Evolutionary conservation across 192 early-diverging fungal species (phyloP), one percentile per base, ranked within the genome.

Genomic region (Paraglomus occultum): DNA sequence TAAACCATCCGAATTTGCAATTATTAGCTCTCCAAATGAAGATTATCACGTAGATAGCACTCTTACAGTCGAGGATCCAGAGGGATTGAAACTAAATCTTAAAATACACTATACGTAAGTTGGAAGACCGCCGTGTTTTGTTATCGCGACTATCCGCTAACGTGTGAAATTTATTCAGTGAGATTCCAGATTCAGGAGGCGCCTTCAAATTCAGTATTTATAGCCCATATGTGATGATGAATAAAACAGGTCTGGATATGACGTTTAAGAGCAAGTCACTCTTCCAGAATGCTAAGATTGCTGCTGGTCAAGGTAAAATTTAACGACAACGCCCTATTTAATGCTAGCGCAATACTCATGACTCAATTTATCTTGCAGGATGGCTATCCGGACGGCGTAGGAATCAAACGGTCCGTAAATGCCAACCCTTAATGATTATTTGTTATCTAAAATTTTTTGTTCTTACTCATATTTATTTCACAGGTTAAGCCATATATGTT

Each of bases 191-290:
- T 59, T 82, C 80, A 61, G 89, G 85, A 60, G 94, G 89, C 63
- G 89, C 76, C 39, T 85, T 88, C 20, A 94, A 90, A 50, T 90
- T 96, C 70, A 92, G 88, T 74, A 84, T 99, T n/a, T 96, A 89
- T 82, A 86, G 89, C 58, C 95, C 96, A 6, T 97, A 99, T 71
- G 86, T 96, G 1, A 86, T 99, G 73, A 74, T 99, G 55, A 99
- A 99, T 79, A 93, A 95, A 73, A 92, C 95, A 4, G 92, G 94
- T 1, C 71, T 94, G 42, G 81, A 86, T 42, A 83, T 97, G 46
- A 70, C 77, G 6, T 93, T 93, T 80, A 91, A 85, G 59, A 82
- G 91, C 51, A 91, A 93, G 67, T 89, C 90, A 8, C 77, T 94
- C 38, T 89, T 97, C 81, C 86, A 88, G 73, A 81, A 87, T 42